A percentile compares a stretch with the other conserved stretches of the same genome.
Conservation (phyloP, 1,284 basidiomycete genomes). For the Melampsora medusae region DNA sequence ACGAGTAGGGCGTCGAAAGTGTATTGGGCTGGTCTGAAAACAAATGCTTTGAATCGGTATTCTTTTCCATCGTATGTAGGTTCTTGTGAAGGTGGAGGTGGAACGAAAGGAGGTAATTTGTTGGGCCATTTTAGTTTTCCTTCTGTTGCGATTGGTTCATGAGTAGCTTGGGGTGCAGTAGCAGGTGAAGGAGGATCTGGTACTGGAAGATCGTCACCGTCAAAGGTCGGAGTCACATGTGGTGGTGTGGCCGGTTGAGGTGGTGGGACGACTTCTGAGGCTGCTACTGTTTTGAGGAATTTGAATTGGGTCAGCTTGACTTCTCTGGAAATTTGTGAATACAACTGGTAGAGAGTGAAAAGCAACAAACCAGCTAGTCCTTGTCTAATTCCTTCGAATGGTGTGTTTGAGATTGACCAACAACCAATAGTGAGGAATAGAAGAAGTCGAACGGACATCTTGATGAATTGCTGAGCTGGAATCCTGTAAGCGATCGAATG, state of each 20-base stretch:
- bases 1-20: conserved; percentile 21
- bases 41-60: conserved; percentile 40
- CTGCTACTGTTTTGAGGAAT: background rate
- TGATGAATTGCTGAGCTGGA: no score
- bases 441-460: no score
- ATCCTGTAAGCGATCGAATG: no score
- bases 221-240: conserved; percentile 13
- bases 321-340: no score
- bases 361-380: no score
- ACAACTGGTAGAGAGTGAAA: no score
- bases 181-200: conserved; percentile 28
- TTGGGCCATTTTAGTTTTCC: background rate
- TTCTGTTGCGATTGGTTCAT: background rate
- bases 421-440: no score
- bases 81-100: background rate
- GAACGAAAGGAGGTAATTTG: background rate
- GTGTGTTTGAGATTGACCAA: no score
- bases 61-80: conserved; percentile 22
- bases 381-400: no score
- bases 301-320: no score
- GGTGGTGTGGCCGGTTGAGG: conserved; percentile 40
- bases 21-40: conserved; percentile 34
- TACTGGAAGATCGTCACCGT: conserved; percentile 15
- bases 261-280: conserved; percentile 18
- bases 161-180: conserved; percentile 10